Base-by-base conservation (phyloP, 2,329 filamentous ascomycete species). In the Clonostachys sp. region DNA sequence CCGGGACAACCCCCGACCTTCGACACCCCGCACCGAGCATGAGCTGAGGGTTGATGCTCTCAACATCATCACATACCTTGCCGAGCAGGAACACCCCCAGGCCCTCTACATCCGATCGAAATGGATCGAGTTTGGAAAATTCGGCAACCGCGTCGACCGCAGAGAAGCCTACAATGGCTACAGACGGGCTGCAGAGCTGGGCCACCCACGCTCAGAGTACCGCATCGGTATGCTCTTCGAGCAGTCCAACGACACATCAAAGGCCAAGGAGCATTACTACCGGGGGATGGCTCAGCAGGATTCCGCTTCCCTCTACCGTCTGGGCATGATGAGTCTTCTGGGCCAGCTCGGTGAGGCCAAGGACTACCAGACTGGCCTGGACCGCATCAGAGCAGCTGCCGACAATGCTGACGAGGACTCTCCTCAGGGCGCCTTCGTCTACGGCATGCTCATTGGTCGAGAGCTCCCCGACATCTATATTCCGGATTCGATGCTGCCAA, bases 181-280 rank as follows among this genome's bases (percentile, higher is more conserved):
- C 69, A 83, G 84, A 52, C 78, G 86, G 58, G 89, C 94, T n/a
- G 87, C 90, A 33, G 87, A 91, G 57, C 84, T 89, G 57, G 90
- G 90, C 49, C 95, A 91, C 68, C 83, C 86, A 18, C 80, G 94
- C 57, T 91, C 94, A 17, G 90, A 97, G 66, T 99, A 99, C 66
- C 84, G 94, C 42, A 95, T 99, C 71, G 94, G 94, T 52, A 99
- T 97, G 92, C 87, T 96, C 48, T 97, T 91, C 63, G 94, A 99
- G 69, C 91, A 88, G 64, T 92, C 91, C 5, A 95, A 95, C 61
- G 92, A 99, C 60, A 86, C 91, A 50, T 79, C 85, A 52, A 96
- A 95, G 65, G 94, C 94, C 6, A 84, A 96, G 60, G 84, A 86
- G 59, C 91, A 97, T 66, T 99, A 97, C 67, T 83, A 90, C 54